Base-by-base conservation (phyloP, 257 asterid species). In the Penstemon barbatus region DNA sequence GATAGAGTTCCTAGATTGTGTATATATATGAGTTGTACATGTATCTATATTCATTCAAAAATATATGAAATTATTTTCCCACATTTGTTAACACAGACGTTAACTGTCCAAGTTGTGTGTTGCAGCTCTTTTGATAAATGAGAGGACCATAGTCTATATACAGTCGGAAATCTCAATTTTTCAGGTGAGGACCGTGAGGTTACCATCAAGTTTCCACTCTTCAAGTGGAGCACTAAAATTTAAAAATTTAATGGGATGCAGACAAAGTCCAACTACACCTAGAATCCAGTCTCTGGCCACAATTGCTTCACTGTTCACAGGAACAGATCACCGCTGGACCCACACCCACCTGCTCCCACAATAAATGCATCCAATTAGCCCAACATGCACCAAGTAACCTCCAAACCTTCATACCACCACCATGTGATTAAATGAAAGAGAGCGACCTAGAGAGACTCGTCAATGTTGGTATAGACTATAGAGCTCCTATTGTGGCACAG, bases 401-500 rank as follows among this genome's bases (percentile, higher is more conserved):
- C 33, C 33, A 25, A 25, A 25, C 33, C 33, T 25, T 25, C 33
- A 25, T 1, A 25, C 33, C 33, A 25, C 33, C 33, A 25, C 33
- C 33, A 25, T 25, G 33, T 25, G 33, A 25, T 25, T 25, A 25
- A 25, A 25, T 25, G 33, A 25, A 25, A 1, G 2, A 25, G 33
- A 25, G 33, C 33, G 33, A 25, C 33, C 2, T 1, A 25, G 33
- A 1, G 5, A 55, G 56, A 0, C 8, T 45, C 41, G 33, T n/a
- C 8, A 45, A 44, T 43, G 64, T 25, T 25, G 33, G 33, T 25
- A 25, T 25, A 45, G 4, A 8, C 9, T 8, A 45, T 18, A 43
- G 50, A 61, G 5, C 51, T n/a, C n/a, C 52, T 7, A 61, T 18
- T 62, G 42, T 62, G n/a, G 65, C 48, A 61, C 7, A 43, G 42